Evolutionary conservation across 2,329 filamentous ascomycete species (phyloP), one percentile per base, ranked within the genome.

Genomic region (Blastomyces silverae): DNA sequence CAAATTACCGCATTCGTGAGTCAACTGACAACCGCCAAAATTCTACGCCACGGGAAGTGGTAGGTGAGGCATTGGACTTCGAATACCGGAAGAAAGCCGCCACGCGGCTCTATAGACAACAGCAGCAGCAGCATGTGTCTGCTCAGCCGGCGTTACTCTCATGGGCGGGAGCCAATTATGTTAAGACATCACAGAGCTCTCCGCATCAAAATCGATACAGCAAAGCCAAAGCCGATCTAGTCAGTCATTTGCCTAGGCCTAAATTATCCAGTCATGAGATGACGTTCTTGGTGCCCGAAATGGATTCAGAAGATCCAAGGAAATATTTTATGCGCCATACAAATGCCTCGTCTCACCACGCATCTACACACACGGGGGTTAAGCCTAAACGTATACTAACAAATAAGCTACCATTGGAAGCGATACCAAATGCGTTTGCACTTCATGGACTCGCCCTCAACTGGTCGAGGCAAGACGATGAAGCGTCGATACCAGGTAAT

Each of bases 11-110:
- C 42, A 64, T 55, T 2, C 15, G 64, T 6, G 37, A 60, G 25
- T n/a, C 60, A 10, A 64, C 57, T 10, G 46, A 46, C 42, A 31
- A 13, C 22, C 65, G 67, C 15, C 59, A 66, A 3, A 66, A 57
- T n/a, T 15, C 65, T 7, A 61, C 52, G 17, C 63, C 67, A 0
- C 64, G 67, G 8, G 55, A 69, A 1, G 71, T 71, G 42, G 56
- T 76, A 4, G 69, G 71, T 52, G 69, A 71, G 15, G 75, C 76
- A 28, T 70, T 79, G 58, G 75, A 78, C 44, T 78, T 78, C 65
- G 77, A 79, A 59, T 69, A 69, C 20, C 71, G 76, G 52, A 78
- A 79, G 67, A 75, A 71, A 65, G 73, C 72, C 3, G 73, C 71
- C 17, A 74, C 74, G 22, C 67, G 70, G n/a, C 64, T 67, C 50